Evolutionary conservation across 75 land plant genomes (phyloP).

Genomic region (Pseudotsuga menziesii): DNA sequence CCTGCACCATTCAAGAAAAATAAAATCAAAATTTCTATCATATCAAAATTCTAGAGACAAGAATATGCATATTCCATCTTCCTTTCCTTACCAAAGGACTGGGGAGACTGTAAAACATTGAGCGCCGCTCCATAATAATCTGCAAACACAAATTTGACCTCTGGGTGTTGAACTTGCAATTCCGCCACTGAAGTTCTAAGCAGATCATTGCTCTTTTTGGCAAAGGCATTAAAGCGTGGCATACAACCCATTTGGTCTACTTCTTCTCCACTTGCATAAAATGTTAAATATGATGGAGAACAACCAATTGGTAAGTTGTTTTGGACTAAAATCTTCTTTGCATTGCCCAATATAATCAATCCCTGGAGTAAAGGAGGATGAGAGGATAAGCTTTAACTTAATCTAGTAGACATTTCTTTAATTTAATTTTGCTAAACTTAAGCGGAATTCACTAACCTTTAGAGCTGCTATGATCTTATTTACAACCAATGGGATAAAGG

Average conservation of each 20-base stretch:
- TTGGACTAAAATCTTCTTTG: not conserved
- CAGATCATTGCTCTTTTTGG: not conserved
- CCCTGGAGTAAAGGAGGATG: not conserved
- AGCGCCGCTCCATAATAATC: conserved; percentile 1
- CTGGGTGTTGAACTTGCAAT: not conserved
- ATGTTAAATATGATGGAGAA: not conserved
- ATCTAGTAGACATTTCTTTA: too few species aligned
- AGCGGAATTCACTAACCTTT: not conserved
- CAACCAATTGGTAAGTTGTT: not conserved
- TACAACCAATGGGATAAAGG: conserved; percentile 7
- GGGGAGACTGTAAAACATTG: not conserved
- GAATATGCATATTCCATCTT: not conserved
- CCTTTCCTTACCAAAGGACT: not conserved
- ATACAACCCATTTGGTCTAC: not conserved
- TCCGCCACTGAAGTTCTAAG: not conserved
- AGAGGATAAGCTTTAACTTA: too few species aligned
- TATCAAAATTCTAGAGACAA: too few species aligned
- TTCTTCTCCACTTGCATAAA: not conserved
- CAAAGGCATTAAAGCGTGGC: not conserved
- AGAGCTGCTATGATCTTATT: not conserved
- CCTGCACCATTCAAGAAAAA: not conserved
- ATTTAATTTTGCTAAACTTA: not conserved
- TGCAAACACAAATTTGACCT: not conserved
- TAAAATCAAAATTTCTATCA: not conserved
- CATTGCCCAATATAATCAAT: not conserved